phyloP scores from a whole-genome alignment of 257 asterid genomes.

The Cruciata laevipes region DNA sequence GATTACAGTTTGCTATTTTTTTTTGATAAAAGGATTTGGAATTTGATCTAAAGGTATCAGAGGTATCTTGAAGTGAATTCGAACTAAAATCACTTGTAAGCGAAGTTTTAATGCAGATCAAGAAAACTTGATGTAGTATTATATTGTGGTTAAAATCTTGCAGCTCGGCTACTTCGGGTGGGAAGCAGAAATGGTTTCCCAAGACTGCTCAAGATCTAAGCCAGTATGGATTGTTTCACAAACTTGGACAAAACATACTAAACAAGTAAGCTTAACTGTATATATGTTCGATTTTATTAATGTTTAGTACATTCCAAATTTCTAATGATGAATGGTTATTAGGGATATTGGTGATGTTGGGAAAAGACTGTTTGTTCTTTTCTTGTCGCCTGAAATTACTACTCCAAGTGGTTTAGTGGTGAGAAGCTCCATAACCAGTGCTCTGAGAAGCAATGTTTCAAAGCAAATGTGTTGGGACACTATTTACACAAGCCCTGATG shows the following conservation, averaged over 20 bases:
- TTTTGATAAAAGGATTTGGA: no score
- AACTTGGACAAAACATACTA: not conserved
- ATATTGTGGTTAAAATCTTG: no score
- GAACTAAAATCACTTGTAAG: no score
- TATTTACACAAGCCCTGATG: not conserved
- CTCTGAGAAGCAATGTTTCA: not conserved
- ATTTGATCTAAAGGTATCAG: no score
- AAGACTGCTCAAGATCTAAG: constrained; percentile 3
- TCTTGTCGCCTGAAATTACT: not conserved
- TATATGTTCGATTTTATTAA: no score
- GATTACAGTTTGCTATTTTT: no score
- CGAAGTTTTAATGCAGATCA: no score
- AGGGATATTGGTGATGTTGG: not conserved
- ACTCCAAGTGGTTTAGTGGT: not conserved
- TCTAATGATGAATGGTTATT: no score
- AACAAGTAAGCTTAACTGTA: not conserved
- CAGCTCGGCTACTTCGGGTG: constrained; percentile 12
- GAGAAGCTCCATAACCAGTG: not conserved
- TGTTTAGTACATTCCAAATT: no score
- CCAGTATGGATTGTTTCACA: not conserved
- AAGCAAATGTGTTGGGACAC: not conserved
- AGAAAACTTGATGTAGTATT: no score
- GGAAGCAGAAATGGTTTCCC: not conserved
- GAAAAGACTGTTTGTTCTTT: not conserved
- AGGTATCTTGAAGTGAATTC: no score